These are phyloP conservation scores for Claviceps sp. DNA, from an alignment of 2,329 filamentous ascomycete species.

Conservation along the genomic window DNA sequence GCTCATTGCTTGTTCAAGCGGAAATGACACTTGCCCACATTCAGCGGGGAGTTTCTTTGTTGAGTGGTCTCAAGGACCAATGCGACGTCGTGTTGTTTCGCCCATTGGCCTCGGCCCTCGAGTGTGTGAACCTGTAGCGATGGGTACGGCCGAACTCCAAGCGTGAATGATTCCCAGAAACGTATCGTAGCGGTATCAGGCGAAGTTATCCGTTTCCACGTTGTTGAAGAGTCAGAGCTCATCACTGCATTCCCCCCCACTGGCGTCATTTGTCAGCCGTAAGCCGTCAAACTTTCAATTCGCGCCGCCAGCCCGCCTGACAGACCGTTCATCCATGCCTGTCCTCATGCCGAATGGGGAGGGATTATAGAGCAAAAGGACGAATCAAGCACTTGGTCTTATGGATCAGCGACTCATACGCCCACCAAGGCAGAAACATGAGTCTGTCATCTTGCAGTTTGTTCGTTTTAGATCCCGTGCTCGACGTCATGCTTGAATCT, in stretches of 20 bases:
- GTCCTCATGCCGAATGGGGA: not conserved
- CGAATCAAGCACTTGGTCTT: conserved; percentile 1
- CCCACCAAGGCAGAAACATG: conserved; percentile 38
- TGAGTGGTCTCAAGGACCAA: not conserved
- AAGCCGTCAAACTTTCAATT: not conserved
- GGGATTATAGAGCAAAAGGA: not conserved
- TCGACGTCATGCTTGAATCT: not conserved
- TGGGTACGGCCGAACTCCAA: not conserved
- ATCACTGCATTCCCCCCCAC: not conserved
- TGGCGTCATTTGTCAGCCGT: conserved; percentile 1
- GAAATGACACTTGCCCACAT: not conserved
- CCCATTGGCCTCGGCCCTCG: not conserved
- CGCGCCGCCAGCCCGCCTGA: not conserved
- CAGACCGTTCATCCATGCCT: not conserved
- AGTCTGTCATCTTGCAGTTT: conserved; percentile 68
- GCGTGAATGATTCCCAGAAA: not conserved
- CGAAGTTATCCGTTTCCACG: not conserved
- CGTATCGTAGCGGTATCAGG: not conserved
- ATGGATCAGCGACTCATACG: conserved; percentile 9
- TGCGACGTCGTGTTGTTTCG: not conserved
- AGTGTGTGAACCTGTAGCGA: not conserved
- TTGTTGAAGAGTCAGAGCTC: not conserved
- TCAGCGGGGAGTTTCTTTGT: not conserved
- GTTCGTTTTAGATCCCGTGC: conserved; percentile 33
- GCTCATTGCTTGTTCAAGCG: not conserved